These are phyloP conservation scores for Xerocomellus dryophilus DNA, from an alignment of 768 basidiomycete species.

Conservation along the genomic window DNA sequence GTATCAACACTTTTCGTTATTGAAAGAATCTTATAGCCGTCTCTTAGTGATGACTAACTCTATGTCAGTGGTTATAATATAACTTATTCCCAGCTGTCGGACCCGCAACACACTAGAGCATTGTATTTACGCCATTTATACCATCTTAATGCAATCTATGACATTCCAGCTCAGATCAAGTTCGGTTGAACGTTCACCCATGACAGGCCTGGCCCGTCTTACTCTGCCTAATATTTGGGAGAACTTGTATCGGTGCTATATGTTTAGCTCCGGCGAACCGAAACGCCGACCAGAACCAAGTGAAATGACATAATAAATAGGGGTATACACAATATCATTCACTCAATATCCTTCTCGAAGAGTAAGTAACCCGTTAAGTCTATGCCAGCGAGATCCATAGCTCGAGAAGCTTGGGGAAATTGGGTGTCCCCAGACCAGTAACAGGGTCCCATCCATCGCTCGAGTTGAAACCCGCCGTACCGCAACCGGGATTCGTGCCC, in stretches of 20 bases:
- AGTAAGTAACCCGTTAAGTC: no score
- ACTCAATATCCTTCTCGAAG: no score
- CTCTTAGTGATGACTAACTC: slow-evolving; percentile 40
- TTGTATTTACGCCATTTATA: slow-evolving; percentile 19
- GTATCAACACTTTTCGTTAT: slow-evolving; percentile 1
- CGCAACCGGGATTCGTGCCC: slow-evolving; percentile 46
- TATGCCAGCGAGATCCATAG: not conserved
- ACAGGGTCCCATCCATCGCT: slow-evolving; percentile 43
- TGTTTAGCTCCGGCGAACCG: no score
- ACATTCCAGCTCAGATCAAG: slow-evolving; percentile 4
- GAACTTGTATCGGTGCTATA: no score
- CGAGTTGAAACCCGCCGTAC: slow-evolving; percentile 36
- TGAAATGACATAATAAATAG: no score
- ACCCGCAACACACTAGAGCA: slow-evolving; percentile 11
- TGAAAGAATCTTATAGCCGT: slow-evolving; percentile 2
- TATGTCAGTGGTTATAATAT: not conserved
- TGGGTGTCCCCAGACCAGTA: slow-evolving; percentile 22
- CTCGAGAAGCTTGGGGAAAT: not conserved
- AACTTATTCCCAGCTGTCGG: slow-evolving; percentile 14
- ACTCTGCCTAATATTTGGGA: no score
- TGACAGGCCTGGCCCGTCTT: no score
- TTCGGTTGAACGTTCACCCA: not conserved
- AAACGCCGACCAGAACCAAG: no score
- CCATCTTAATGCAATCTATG: slow-evolving; percentile 14
- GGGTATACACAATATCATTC: no score